Evolutionary conservation across 257 asterid species (phyloP), one percentile per base, ranked within the genome.

Genomic region (Ehretia macrophylla): DNA sequence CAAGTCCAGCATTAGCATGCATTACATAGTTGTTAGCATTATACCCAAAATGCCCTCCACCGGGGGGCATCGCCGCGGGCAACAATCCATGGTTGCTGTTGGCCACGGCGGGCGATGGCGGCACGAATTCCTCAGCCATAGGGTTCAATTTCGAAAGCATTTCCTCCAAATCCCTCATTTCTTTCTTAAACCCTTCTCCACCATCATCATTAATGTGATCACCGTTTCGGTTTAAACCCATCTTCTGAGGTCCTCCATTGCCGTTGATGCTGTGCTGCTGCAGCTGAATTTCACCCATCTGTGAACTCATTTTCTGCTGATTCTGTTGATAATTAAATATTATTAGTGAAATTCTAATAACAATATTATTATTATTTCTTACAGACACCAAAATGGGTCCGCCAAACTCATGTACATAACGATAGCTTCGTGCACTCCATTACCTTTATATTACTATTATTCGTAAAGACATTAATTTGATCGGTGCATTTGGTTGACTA

Each of bases 121-220:
- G 91, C 55, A 83, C 87, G 62, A 83, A 83, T 65, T 83, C 90
- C 62, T 74, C 74, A 46, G 90, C 90, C 90, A 78, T 78, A 44
- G 90, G 90, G 62, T 83, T 83, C 56, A 83, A 60, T 66, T 80
- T 83, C 0, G 87, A 81, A 56, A 81, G 69, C 75, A 79, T 77
- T n/a, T 81, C 92, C 66, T 72, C 84, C 73, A 81, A 68, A 66
- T 78, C 87, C 66, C 68, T 67, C 68, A 81, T 81, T 62, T 78
- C 83, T 64, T 63, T 75, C 73, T 77, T 78, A 63, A 72, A 85
- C 78, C 84, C 96, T 59, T 88, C 85, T 5, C 45, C 67, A 8
- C 59, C 76, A 68, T 55, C 62, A 44, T 55, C 86, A 32, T 64
- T 81, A 27, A 60, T 79, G 4, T 49, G 64, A 32, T 56, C 73